phyloP scores from a whole-genome alignment of 2,329 filamentous ascomycete genomes.

The Aspergillus sp. region DNA sequence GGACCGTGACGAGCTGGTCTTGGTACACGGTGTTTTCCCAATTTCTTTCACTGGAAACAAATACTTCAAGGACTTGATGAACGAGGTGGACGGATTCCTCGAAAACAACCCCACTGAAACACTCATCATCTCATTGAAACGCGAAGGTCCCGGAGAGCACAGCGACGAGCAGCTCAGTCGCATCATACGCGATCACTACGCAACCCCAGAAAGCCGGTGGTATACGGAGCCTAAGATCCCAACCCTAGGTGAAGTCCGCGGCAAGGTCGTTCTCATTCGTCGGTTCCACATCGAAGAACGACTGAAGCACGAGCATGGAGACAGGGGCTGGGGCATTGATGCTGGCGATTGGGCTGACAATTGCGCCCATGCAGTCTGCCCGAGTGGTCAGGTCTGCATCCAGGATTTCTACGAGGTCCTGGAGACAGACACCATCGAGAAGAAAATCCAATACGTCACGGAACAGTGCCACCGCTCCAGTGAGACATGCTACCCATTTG shows the following conservation, averaged over 20 bases:
- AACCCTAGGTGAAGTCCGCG: constrained; percentile 70
- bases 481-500: constrained; percentile 41
- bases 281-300: constrained; percentile 64
- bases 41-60: constrained; percentile 77
- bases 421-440: constrained; percentile 67
- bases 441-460: constrained; percentile 71
- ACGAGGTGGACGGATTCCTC: constrained; percentile 70
- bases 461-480: constrained; percentile 73
- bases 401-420: constrained; percentile 94
- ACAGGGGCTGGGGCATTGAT: constrained; percentile 54
- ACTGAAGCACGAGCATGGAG: constrained; percentile 41
- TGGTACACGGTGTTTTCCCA: constrained; percentile 89
- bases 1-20: constrained; percentile 63
- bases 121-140: constrained; percentile 81
- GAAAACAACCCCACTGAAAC: constrained; percentile 73
- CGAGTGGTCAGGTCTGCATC: constrained; percentile 70
- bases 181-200: constrained; percentile 70
- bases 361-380: constrained; percentile 66
- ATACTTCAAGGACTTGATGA: constrained; percentile 69
- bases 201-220: constrained; percentile 58
- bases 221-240: constrained; percentile 75
- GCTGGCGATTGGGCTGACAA: constrained; percentile 79
- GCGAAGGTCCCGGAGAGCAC: constrained; percentile 77
- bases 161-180: constrained; percentile 74
- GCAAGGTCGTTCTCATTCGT: constrained; percentile 78